phyloP scores from a whole-genome alignment of 176 grass and related monocot genomes.

The Saccharum spontaneum region DNA sequence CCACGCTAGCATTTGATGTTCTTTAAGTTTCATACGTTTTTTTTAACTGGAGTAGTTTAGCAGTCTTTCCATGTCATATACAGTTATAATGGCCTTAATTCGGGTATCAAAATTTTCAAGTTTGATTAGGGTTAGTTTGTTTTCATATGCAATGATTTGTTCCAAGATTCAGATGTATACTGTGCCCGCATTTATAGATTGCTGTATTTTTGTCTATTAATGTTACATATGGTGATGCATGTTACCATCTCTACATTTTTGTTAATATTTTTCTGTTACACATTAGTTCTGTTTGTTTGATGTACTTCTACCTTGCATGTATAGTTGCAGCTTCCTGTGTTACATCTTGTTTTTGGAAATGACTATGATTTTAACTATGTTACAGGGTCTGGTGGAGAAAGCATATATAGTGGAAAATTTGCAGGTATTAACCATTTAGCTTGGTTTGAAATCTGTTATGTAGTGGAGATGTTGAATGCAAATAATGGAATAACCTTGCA shows the following conservation, averaged over 20 bases:
- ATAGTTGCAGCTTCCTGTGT: not conserved
- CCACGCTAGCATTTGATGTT: not conserved
- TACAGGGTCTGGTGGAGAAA: conserved; percentile 64
- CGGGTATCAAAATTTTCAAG: not conserved
- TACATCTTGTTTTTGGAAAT: conserved; percentile 4
- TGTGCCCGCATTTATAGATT: not conserved
- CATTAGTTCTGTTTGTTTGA: not conserved
- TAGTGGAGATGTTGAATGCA: not conserved
- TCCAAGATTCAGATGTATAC: not conserved
- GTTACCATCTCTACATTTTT: not conserved
- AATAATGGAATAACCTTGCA: not conserved
- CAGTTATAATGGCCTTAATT: not conserved
- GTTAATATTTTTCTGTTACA: not conserved
- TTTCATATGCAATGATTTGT: not conserved
- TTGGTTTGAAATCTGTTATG: not conserved
- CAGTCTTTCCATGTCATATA: not conserved
- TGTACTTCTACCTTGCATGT: conserved; percentile 3
- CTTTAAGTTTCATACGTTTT: not conserved
- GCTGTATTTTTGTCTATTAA: not conserved
- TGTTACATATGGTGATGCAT: not conserved
- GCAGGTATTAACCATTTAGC: conserved; percentile 64
- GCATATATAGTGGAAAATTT: conserved; percentile 77
- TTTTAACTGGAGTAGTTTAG: not conserved
- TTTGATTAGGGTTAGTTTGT: not conserved
- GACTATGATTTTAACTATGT: conserved; percentile 35